Evolutionary conservation across 352 stramenopile species (phyloP), one percentile per base, ranked within the genome.

Genomic region (Thraustochytrium striatum): DNA sequence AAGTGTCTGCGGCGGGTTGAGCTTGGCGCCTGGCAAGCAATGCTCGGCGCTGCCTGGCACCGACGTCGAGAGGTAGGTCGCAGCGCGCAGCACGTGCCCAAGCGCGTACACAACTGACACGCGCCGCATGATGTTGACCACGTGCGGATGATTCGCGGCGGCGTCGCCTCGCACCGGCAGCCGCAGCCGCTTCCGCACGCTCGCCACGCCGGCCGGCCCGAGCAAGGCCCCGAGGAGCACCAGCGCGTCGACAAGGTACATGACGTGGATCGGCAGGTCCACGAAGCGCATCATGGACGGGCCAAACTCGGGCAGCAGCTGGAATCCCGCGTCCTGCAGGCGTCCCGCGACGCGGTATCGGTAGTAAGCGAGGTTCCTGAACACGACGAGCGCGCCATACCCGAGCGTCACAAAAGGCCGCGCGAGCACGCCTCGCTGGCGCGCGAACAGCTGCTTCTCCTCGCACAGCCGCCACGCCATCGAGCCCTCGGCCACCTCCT

Each of bases 391-490:
- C 8, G 5, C 39, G 21, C 43, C 43, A 25, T 75, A 75, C 1
- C 58, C 8, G 5, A 75, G 50, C 19, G 68, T 16, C 19, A 75
- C n/a, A 35, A 41, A 5, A n/a, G 65, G 41, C 5, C 44, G 21
- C 0, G 36, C n/a, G n/a, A 75, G 9, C 43, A 30, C 11, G 28
- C 11, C 21, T 43, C 65, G 68, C 36, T 75, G 65, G 41, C 52
- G 28, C 1, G 1, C 30, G 41, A 75, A 11, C 13, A 75, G 52
- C 19, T 50, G 39, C 32, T 21, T 21, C 65, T 75, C 65, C 50
- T 75, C 65, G 35, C 52, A 43, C 36, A 75, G 65, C 9, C 65
- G 44, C 65, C 65, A 75, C 50, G 28, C 7, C 25, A 70, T n/a
- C n/a, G n/a, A n/a, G n/a, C n/a, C n/a, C n/a, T n/a, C n/a, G n/a